phyloP scores from a whole-genome alignment of 352 stramenopile genomes.

The Blastocystis hominis region DNA sequence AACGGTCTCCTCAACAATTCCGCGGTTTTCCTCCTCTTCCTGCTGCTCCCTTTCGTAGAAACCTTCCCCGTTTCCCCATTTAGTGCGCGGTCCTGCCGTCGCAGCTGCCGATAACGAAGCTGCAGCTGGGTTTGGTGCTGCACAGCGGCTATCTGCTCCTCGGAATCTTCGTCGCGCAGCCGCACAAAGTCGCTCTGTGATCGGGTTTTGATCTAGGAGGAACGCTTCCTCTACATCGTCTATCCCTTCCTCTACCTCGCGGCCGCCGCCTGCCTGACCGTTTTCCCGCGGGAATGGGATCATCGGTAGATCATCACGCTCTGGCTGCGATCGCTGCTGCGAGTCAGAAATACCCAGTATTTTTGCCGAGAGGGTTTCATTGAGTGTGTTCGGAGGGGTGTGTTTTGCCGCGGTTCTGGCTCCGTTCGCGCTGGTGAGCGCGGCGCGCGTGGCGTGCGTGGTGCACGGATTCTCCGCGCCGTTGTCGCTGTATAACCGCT shows the following conservation, averaged over 20 bases:
- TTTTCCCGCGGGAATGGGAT: not conserved
- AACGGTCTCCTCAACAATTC: slow-evolving; percentile 75
- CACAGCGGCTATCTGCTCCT: slow-evolving; percentile 68
- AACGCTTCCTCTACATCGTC: slow-evolving; percentile 72
- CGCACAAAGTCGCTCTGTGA: slow-evolving; percentile 64
- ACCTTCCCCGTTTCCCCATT: not conserved
- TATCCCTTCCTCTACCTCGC: slow-evolving; percentile 73
- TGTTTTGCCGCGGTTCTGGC: slow-evolving; percentile 62
- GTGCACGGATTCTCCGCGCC: slow-evolving; percentile 67
- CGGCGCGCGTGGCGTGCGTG: slow-evolving; percentile 68
- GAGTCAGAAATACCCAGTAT: too few species aligned
- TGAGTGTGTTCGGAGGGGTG: not conserved
- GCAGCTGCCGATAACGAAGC: not conserved
- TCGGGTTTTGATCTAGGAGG: slow-evolving; percentile 63
- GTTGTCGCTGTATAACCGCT: not conserved
- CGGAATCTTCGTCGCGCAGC: slow-evolving; percentile 70
- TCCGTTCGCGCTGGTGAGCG: slow-evolving; percentile 67
- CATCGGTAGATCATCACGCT: not conserved
- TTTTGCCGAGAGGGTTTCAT: too few species aligned
- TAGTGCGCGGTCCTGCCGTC: not conserved
- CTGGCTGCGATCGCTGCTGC: not conserved
- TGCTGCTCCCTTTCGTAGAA: slow-evolving; percentile 61
- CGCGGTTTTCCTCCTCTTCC: slow-evolving; percentile 65
- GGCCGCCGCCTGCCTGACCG: slow-evolving; percentile 65
- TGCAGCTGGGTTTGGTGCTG: not conserved